A percentile compares a stretch with the other conserved stretches of the same genome.
phyloP scores from a whole-genome alignment of 2,329 filamentous ascomycete genomes.

The Ophiostoma sp. region DNA sequence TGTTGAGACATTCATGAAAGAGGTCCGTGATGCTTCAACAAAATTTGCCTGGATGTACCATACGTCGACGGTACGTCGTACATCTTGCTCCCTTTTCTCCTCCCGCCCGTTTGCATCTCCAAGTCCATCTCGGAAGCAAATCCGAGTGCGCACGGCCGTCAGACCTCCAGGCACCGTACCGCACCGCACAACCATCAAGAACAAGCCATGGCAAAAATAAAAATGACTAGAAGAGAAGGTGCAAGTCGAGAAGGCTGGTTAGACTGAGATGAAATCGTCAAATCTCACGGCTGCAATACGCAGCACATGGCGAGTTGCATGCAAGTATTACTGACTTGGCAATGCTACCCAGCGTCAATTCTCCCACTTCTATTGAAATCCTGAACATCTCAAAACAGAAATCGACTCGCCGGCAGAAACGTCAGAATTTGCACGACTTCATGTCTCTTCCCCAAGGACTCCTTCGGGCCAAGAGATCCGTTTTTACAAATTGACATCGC shows the following conservation, averaged over 20 bases:
- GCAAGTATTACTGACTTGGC: neutral
- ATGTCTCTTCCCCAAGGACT: neutral
- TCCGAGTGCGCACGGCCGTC: constrained; percentile 11
- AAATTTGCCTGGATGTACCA: neutral
- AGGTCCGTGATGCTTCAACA: neutral
- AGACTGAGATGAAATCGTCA: neutral
- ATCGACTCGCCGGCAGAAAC: neutral
- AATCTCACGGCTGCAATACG: neutral
- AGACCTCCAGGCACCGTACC: neutral
- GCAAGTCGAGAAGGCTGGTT: neutral
- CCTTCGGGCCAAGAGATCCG: no score
- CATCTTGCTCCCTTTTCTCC: neutral
- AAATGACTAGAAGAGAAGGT: no score
- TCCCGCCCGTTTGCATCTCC: neutral
- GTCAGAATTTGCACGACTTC: neutral
- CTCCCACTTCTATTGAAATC: neutral
- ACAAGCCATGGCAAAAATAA: neutral
- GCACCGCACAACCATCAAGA: neutral
- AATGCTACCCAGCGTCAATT: constrained; percentile 5
- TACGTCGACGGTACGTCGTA: neutral
- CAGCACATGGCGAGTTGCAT: neutral
- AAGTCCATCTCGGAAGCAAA: neutral
- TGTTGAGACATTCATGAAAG: neutral
- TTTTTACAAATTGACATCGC: no score
- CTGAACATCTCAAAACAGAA: neutral